Evolutionary conservation across 176 grass and related monocot genomes (phyloP).

Genomic region (Oryza brachyantha): DNA sequence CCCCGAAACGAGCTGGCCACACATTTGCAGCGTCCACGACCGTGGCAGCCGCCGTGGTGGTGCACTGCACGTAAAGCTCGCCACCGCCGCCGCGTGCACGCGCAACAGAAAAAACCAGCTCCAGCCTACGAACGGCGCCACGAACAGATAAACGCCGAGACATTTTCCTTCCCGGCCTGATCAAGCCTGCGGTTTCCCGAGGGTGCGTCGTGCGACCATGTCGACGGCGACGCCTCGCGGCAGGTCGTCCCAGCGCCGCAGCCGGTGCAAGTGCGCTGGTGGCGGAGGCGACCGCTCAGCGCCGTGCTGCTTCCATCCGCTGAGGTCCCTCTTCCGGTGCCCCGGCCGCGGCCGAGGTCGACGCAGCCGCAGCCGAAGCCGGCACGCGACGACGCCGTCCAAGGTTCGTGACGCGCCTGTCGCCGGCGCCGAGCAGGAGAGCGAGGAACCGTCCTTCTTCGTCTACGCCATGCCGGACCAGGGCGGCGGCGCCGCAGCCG

Average conservation of each 20-base stretch:
- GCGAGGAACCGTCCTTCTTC: slow-evolving; percentile 50
- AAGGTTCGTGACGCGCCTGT: slow-evolving; percentile 18
- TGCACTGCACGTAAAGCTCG: slow-evolving; percentile 45
- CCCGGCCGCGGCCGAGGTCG: slow-evolving; percentile 27
- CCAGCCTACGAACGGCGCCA: slow-evolving; percentile 25
- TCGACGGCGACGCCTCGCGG: slow-evolving; percentile 43
- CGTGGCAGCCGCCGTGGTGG: slow-evolving; percentile 14
- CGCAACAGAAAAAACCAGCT: slow-evolving; percentile 5
- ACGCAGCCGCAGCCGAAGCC: slow-evolving; percentile 19
- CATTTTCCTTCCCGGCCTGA: neutral
- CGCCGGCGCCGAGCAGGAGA: slow-evolving; percentile 2
- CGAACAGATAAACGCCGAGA: neutral
- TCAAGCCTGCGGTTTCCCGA: neutral
- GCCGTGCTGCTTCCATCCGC: slow-evolving; percentile 46
- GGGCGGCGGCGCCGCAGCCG: neutral
- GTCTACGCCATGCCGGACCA: slow-evolving; percentile 52
- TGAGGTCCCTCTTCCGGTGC: slow-evolving; percentile 37
- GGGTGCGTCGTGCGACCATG: slow-evolving; percentile 15
- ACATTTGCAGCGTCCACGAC: slow-evolving; percentile 3
- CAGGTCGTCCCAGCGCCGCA: slow-evolving; percentile 35
- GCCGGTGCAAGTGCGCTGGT: slow-evolving; percentile 16
- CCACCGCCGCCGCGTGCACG: neutral
- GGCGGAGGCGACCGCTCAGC: neutral
- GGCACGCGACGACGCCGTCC: slow-evolving; percentile 27
- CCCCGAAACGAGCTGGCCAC: slow-evolving; percentile 38